phyloP scores from a whole-genome alignment of 2,329 filamentous ascomycete species.

The Nemania bipapillata region DNA sequence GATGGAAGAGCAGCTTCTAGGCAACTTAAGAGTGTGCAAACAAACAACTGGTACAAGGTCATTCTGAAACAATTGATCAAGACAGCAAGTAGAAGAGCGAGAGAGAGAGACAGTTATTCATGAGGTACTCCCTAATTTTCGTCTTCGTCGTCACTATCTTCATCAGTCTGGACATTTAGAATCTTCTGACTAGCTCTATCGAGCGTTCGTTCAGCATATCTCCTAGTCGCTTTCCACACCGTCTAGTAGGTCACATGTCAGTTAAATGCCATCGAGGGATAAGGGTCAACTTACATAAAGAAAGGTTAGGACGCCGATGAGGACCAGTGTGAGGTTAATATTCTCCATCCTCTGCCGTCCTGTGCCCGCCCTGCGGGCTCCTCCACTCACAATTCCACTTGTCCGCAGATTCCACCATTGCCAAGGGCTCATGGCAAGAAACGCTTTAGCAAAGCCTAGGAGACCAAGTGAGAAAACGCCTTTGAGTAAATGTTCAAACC shows the following conservation, averaged over 20 bases:
- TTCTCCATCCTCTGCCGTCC: slow-evolving; percentile 82
- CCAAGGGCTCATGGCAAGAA: slow-evolving; percentile 78
- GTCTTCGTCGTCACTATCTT: slow-evolving; percentile 48
- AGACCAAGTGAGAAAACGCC: slow-evolving; percentile 90
- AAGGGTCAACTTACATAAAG: slow-evolving; percentile 69
- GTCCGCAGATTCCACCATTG: slow-evolving; percentile 79
- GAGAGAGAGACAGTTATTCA: slow-evolving; percentile 32
- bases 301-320: slow-evolving; percentile 83
- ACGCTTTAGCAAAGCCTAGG: slow-evolving; percentile 83
- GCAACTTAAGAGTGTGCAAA: slow-evolving; percentile 97
- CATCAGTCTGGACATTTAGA: slow-evolving; percentile 77
- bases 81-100: too few species aligned
- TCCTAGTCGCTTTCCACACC: slow-evolving; percentile 83
- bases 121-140: slow-evolving; percentile 35
- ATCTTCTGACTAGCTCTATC: slow-evolving; percentile 82
- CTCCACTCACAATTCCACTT: slow-evolving; percentile 65
- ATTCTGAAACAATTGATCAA: slow-evolving; percentile 10
- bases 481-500: slow-evolving; percentile 87
- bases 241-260: slow-evolving; percentile 63
- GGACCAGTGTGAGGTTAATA: slow-evolving; percentile 80
- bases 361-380: slow-evolving; percentile 67
- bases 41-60: slow-evolving; percentile 38
- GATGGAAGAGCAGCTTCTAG: slow-evolving; percentile 79
- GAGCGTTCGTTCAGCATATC: slow-evolving; percentile 76
- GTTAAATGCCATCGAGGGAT: neutral